Evolutionary conservation across 495 filamentous ascomycete genomes (phyloP), one percentile per base, ranked within the genome.

Genomic region (Melanomma pulvis-pyrius): DNA sequence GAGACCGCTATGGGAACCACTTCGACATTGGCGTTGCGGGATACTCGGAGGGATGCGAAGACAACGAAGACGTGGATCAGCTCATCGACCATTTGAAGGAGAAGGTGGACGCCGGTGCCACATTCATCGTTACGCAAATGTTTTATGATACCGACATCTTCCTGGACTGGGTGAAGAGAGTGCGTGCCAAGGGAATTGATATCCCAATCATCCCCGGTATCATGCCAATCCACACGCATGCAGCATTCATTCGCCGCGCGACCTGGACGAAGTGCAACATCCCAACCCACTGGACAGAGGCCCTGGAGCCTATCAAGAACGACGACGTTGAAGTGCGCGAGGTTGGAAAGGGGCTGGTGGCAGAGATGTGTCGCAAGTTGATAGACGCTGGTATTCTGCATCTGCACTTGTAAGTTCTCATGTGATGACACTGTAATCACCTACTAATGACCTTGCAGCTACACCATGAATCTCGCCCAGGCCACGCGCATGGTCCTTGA

Each of bases 391-490:
- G 93, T 19, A 91, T 97, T 68, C 83, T 87, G 66, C 91, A 96
- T 69, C 77, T 99, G 65, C 96, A 99, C 78, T 99, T 99, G 85
- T 88, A 77, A 79, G 82, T 75, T 25, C 11, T 24, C 3, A 47
- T 0, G 22, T 17, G 46, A 28, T n/a, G 9, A 2, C 13, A 9
- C 7, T 46, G 12, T 13, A 19, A 1, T 15, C 24, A 6, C 7
- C 12, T 21, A 6, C n/a, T n/a, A 41, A 25, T 68, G n/a, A 68
- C 63, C 29, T 41, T 26, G 19, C 64, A 88, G 85, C 78, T 99
- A 99, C 77, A 99, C 96, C 52, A 99, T 99, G 96, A 99, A 99
- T 78, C 82, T 99, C 13, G 93, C 92, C 6, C 91, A 96, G 74
- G 90, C 94, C 22, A 97, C 94, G 9, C 90, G 88, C 64, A 91